Base-by-base conservation (phyloP, 2,329 filamentous ascomycete species). In the Penicillium sp. region DNA sequence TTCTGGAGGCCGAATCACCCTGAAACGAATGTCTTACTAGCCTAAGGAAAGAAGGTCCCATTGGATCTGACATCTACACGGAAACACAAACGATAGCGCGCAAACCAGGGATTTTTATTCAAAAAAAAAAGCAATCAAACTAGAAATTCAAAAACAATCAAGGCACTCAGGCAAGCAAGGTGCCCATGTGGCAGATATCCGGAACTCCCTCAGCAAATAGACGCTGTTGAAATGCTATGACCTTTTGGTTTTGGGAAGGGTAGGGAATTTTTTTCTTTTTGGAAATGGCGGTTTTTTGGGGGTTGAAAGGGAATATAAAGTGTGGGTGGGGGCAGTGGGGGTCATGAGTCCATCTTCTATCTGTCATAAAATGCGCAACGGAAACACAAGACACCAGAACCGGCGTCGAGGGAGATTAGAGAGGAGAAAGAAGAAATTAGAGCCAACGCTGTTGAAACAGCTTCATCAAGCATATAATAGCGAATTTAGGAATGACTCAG, bases 171-270 rank as follows among this genome's bases (percentile, higher is more conserved):
- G 47, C 54, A 55, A 53, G 52, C 50, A 56, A 59, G 43, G 54
- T 60, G 55, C 71, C 63, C 82, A 52, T 63, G 55, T 85, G 84
- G 82, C 81, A 86, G 84, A 87, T 87, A 88, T 88, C 85, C 85
- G 84, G 85, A 87, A 85, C 83, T 84, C 83, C 81, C 69, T 59
- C 48, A 54, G 57, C 50, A 49, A 43, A 45, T 11, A 5, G 29
- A 59, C 57, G 57, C 70, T 71, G 84, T 84, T 83, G 18, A 55
- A 58, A 62, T 59, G 57, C 57, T 61, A 18, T 18, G 18, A 18
- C 18, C 18, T 18, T 18, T 18, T 18, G 18, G 18, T 18, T 18
- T 18, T 18, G 18, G 18, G 18, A 18, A 18, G 18, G 18, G 18
- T 18, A 3, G n/a, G n/a, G n/a, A n/a, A n/a, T n/a, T n/a, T 61